phyloP scores from a whole-genome alignment of 768 basidiomycete species.

The Rhizopogon vinicolor region DNA sequence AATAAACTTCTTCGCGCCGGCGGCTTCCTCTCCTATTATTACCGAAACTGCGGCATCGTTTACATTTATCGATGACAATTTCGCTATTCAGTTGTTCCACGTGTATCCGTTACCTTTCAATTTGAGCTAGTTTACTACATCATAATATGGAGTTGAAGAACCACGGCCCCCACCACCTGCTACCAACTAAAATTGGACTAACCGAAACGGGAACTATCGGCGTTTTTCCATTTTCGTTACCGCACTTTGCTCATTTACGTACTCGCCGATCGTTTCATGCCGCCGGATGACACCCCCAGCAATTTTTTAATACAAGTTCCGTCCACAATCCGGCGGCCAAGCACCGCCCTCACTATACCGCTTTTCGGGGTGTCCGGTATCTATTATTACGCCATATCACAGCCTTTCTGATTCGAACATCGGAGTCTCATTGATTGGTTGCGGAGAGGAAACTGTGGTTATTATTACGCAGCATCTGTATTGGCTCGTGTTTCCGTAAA shows the following conservation, averaged over 20 bases:
- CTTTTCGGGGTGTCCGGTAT: not conserved
- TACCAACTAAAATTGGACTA: not conserved
- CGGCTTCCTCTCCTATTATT: slow-evolving; percentile 23
- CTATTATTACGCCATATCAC: not conserved
- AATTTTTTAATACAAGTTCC: not conserved
- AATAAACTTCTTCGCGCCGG: slow-evolving; percentile 24
- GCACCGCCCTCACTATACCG: not conserved
- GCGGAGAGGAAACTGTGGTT: not conserved
- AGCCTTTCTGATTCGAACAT: slow-evolving; percentile 7
- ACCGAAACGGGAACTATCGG: not conserved
- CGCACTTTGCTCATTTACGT: slow-evolving; percentile 3
- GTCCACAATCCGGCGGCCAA: slow-evolving; percentile 3
- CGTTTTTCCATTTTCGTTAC: not conserved
- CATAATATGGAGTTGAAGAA: not conserved
- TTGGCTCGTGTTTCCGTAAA: slow-evolving; percentile 1
- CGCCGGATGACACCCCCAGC: slow-evolving; percentile 12
- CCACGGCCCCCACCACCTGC: not conserved
- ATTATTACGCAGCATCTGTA: slow-evolving; percentile 2
- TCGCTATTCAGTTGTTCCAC: not conserved
- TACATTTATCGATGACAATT: not conserved
- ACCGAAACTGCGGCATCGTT: slow-evolving; percentile 17
- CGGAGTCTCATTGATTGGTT: not conserved
- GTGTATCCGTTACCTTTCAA: not conserved
- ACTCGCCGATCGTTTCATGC: slow-evolving; percentile 10
- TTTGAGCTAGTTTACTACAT: too few relatives aligned